These are phyloP conservation scores for Xerophyta viscosa DNA, from an alignment of 106 monocot genomes.

Conservation along the genomic window DNA sequence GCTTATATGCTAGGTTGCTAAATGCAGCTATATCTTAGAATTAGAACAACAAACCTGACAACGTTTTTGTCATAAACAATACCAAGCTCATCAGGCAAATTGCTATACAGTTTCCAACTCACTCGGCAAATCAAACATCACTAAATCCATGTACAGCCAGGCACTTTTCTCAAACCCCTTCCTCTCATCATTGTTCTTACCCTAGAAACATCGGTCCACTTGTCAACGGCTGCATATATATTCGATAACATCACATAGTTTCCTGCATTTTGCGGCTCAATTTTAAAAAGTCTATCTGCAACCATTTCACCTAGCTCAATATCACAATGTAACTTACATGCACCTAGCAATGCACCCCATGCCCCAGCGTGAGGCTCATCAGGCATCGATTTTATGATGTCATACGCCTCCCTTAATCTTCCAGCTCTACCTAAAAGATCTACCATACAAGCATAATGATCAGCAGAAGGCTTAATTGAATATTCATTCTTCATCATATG, in stretches of 20 bases:
- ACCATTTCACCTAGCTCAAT: slow-evolving; percentile 39
- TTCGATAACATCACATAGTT: slow-evolving; percentile 75
- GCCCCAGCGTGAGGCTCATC: slow-evolving; percentile 53
- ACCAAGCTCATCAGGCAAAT: too few species aligned
- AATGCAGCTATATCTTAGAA: too few species aligned
- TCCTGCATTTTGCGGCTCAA: slow-evolving; percentile 63
- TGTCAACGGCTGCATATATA: slow-evolving; percentile 52
- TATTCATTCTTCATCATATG: slow-evolving; percentile 43
- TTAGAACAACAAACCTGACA: too few species aligned
- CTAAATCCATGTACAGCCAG: slow-evolving; percentile 49
- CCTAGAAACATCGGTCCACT: slow-evolving; percentile 54
- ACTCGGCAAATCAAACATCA: background rate
- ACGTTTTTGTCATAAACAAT: too few species aligned
- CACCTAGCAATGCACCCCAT: slow-evolving; percentile 73
- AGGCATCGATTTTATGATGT: slow-evolving; percentile 49
- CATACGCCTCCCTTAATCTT: slow-evolving; percentile 52
- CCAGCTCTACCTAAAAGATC: slow-evolving; percentile 59
- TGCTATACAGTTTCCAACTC: too few species aligned
- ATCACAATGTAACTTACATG: slow-evolving; percentile 40
- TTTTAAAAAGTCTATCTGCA: slow-evolving; percentile 36
- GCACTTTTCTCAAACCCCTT: slow-evolving; percentile 52
- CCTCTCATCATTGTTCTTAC: slow-evolving; percentile 43
- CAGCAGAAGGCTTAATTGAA: slow-evolving; percentile 24
- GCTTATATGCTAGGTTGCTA: too few species aligned
- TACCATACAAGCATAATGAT: slow-evolving; percentile 83